These are phyloP conservation scores for Collybia nuda DNA, from an alignment of 768 basidiomycete genomes.

Conservation along the genomic window DNA sequence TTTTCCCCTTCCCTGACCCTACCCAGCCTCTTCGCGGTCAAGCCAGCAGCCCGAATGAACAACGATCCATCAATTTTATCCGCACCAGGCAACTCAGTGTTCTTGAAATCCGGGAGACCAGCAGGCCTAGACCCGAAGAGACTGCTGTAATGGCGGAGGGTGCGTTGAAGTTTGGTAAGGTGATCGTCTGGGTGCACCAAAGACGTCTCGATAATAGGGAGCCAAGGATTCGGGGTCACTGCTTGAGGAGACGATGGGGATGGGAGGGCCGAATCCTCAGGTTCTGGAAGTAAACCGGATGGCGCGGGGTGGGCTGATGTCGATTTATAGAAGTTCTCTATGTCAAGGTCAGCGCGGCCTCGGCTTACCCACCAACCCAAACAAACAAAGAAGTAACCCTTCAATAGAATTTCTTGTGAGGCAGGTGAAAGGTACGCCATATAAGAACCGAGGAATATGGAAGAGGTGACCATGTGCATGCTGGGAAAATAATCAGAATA, in stretches of 20 bases:
- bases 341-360: conserved; percentile 50
- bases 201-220: conserved; percentile 51
- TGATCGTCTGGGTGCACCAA: conserved; percentile 62
- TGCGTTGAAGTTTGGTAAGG: conserved; percentile 35
- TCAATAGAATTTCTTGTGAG: conserved; percentile 55
- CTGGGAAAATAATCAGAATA: conserved; percentile 27
- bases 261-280: conserved; percentile 19
- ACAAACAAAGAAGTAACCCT: conserved; percentile 52
- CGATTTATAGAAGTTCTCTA: conserved; percentile 45
- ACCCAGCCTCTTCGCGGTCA: conserved; percentile 32
- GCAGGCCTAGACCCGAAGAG: conserved; percentile 30
- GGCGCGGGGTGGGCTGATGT: conserved; percentile 19
- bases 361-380: conserved; percentile 59
- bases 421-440: conserved; percentile 35
- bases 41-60: conserved; percentile 51
- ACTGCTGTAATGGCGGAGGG: conserved; percentile 29
- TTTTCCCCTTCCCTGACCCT: conserved; percentile 24
- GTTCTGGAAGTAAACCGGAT: conserved; percentile 21
- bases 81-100: conserved; percentile 40
- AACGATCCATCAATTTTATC: conserved; percentile 54
- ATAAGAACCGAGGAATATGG: conserved; percentile 57
- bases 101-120: conserved; percentile 18
- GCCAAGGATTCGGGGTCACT: conserved; percentile 56
- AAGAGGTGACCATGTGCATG: conserved; percentile 68
- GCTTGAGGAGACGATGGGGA: conserved; percentile 29